phyloP scores from a whole-genome alignment of 176 grass and related monocot genomes.

The Tillandsia leiboldiana region DNA sequence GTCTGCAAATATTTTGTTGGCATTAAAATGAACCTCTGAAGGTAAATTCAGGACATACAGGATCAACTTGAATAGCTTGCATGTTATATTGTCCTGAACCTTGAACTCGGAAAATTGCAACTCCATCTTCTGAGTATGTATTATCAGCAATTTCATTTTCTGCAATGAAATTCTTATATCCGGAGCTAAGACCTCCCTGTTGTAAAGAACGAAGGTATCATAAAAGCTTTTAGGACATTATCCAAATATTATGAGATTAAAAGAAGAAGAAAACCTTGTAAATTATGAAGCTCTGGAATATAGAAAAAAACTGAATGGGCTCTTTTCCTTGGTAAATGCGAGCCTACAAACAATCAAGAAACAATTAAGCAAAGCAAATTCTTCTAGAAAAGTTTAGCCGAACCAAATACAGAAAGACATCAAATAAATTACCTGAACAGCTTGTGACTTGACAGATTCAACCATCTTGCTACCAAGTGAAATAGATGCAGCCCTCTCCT shows the following conservation, averaged over 20 bases:
- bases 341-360: conserved; percentile 30
- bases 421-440: conserved; percentile 46
- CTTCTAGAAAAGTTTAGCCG: conserved; percentile 1
- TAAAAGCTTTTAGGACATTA: not conserved
- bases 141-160: conserved; percentile 53
- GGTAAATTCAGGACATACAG: conserved; percentile 35
- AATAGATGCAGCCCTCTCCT: conserved; percentile 48
- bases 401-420: conserved; percentile 18
- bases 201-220: conserved; percentile 2
- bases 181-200: conserved; percentile 82
- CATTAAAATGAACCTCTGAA: not conserved
- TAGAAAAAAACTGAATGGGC: conserved; percentile 83
- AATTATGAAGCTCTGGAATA: conserved; percentile 84
- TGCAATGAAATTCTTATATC: conserved; percentile 68
- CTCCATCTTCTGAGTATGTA: conserved; percentile 66
- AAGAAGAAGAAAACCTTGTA: conserved; percentile 53
- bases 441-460: conserved; percentile 68
- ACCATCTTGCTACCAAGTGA: conserved; percentile 75
- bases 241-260: not conserved
- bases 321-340: conserved; percentile 89
- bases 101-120: conserved; percentile 82
- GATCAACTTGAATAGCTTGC: conserved; percentile 94
- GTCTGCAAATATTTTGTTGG: conserved; percentile 5
- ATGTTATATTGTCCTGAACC: conserved; percentile 88
- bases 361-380: conserved; percentile 30